Conservation (phyloP, 257 asterid species). For the Petunia secreta region DNA sequence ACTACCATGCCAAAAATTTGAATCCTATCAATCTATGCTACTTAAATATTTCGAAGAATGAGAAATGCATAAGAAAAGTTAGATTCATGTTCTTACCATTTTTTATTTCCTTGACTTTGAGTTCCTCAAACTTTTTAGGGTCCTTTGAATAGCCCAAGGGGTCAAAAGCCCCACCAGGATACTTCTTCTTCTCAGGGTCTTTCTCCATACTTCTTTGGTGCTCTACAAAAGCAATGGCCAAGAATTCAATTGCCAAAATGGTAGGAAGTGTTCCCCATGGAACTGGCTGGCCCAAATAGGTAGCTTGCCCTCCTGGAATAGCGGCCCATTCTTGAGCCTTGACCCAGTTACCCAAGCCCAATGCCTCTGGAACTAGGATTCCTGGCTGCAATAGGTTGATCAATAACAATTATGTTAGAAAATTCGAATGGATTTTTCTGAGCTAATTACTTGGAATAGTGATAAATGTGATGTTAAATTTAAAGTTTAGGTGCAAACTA, state of each 20-base stretch:
- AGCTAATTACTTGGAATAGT: neutral
- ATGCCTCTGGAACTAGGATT: slow-evolving; percentile 74
- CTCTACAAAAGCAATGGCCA: slow-evolving; percentile 90
- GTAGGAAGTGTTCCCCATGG: slow-evolving; percentile 99
- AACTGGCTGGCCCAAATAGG: slow-evolving; percentile 90
- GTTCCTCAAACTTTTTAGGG: slow-evolving; percentile 68
- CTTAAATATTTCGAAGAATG: neutral
- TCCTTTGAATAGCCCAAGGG: slow-evolving; percentile 94
- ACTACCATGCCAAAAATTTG: too few relatives aligned
- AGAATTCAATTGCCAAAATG: slow-evolving; percentile 76
- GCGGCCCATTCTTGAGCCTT: slow-evolving; percentile 99
- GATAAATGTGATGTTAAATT: neutral
- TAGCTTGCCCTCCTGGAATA: slow-evolving; percentile 90
- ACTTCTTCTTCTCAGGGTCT: slow-evolving; percentile 90
- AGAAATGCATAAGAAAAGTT: neutral
- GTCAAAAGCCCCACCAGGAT: slow-evolving; percentile 98
- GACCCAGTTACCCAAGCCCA: slow-evolving; percentile 95
- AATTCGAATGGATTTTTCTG: neutral
- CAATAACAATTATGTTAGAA: neutral
- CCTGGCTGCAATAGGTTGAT: slow-evolving; percentile 68
- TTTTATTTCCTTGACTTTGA: slow-evolving; percentile 89
- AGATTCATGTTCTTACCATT: slow-evolving; percentile 51
- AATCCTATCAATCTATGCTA: too few relatives aligned
- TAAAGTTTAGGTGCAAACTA: too few relatives aligned
- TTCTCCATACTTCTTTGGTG: slow-evolving; percentile 95